These are phyloP conservation scores for Isoetes taiwanensis DNA, from an alignment of 75 land plant genomes.

Conservation along the genomic window DNA sequence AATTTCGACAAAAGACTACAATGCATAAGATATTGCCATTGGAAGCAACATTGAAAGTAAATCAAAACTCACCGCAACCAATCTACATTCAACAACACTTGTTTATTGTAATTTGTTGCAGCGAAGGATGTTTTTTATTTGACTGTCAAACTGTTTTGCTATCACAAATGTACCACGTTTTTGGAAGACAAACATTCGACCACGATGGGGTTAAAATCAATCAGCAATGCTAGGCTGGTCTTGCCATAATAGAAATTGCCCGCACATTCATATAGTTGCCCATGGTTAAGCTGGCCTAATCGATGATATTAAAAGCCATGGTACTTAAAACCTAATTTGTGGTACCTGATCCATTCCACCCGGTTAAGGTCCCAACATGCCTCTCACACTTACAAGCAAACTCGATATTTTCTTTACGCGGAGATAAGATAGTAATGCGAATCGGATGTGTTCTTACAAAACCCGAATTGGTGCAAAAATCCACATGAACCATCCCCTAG, in stretches of 20 bases:
- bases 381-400: constrained; percentile 91
- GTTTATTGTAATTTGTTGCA: constrained; percentile 90
- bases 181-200: constrained; percentile 85
- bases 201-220: constrained; percentile 87
- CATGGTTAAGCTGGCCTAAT: too few species aligned
- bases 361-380: constrained; percentile 93
- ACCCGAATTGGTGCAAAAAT: not conserved
- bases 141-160: constrained; percentile 85
- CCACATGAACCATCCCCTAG: not conserved
- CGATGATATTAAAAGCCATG: too few species aligned
- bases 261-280: constrained; percentile 24
- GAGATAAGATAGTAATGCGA: too few species aligned
- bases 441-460: too few species aligned
- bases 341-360: constrained; percentile 98
- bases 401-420: constrained; percentile 93
- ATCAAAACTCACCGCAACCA: constrained; percentile 94
- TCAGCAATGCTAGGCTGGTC: constrained; percentile 81
- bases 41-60: too few species aligned
- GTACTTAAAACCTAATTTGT: too few species aligned
- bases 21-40: too few species aligned
- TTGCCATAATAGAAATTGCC: constrained; percentile 98
- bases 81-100: constrained; percentile 93
- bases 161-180: constrained; percentile 80
- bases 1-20: too few species aligned
- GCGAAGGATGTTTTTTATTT: constrained; percentile 96